phyloP scores from a whole-genome alignment of 2,329 filamentous ascomycete genomes.

The Tolypocladium ovalisporum region DNA sequence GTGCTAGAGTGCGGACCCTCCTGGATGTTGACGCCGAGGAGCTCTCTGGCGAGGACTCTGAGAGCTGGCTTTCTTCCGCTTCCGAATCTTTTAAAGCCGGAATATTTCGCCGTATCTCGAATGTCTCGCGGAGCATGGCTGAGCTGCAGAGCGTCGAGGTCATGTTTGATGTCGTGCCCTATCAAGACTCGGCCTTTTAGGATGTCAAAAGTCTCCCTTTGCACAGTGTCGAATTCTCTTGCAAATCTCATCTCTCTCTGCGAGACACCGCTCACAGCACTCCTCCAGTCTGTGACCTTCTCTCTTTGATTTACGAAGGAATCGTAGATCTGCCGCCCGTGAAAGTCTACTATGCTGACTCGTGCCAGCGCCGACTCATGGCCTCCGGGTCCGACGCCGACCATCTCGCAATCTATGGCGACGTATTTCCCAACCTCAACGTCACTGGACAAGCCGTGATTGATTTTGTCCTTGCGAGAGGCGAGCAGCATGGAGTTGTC shows the following conservation, averaged over 20 bases:
- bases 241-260: constrained; percentile 61
- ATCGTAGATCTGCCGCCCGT: constrained; percentile 87
- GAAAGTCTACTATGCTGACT: constrained; percentile 86
- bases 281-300: constrained; percentile 82
- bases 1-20: constrained; percentile 54
- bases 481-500: constrained; percentile 36
- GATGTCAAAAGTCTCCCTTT: constrained; percentile 57
- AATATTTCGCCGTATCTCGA: constrained; percentile 73
- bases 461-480: constrained; percentile 40
- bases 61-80: constrained; percentile 60
- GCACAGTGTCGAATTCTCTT: constrained; percentile 65
- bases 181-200: constrained; percentile 64
- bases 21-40: constrained; percentile 53
- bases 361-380: constrained; percentile 70
- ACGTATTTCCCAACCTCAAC: constrained; percentile 79
- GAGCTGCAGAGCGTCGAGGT: constrained; percentile 66
- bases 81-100: constrained; percentile 59
- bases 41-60: constrained; percentile 42
- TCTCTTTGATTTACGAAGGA: constrained; percentile 75
- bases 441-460: constrained; percentile 50
- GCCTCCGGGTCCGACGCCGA: constrained; percentile 65
- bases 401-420: constrained; percentile 96
- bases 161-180: constrained; percentile 74
- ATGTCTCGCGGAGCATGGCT: constrained; percentile 68
- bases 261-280: constrained; percentile 71